Conservation (phyloP, 2,329 filamentous ascomycete genomes). For the Leptographium flavum region DNA sequence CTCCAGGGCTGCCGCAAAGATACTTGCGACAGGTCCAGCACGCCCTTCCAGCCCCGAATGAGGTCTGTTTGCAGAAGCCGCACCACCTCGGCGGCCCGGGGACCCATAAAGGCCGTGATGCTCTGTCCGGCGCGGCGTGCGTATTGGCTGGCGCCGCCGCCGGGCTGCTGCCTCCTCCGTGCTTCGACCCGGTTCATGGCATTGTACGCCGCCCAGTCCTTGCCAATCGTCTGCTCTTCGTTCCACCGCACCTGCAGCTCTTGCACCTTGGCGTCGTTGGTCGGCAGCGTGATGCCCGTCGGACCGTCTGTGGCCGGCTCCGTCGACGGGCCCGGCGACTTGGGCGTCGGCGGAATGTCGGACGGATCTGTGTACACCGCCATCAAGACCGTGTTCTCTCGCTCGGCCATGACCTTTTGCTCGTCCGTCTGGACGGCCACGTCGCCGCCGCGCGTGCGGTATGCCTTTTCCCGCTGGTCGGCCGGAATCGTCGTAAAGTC, state of each 20-base stretch:
- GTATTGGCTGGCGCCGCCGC: constrained; percentile 11
- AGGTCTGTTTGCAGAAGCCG: constrained; percentile 28
- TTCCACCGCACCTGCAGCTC: constrained; percentile 36
- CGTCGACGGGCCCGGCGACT: constrained; percentile 28
- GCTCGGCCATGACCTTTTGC: constrained; percentile 38
- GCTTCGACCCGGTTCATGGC: constrained; percentile 5
- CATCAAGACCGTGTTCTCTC: constrained; percentile 47
- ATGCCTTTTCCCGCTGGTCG: constrained; percentile 32
- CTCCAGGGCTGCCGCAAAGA: constrained; percentile 15
- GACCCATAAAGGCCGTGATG: constrained; percentile 5
- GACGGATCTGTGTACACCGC: constrained; percentile 38
- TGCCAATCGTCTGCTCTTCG: constrained; percentile 20
- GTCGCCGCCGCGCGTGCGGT: constrained; percentile 38
- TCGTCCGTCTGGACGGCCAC: constrained; percentile 38
- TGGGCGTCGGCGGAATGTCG: constrained; percentile 42
- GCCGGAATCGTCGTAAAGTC: constrained; percentile 33
- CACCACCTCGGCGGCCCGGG: constrained; percentile 26
- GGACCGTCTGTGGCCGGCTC: neutral
- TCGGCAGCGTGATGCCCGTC: constrained; percentile 20
- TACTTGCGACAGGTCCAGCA: constrained; percentile 21
- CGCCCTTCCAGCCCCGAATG: constrained; percentile 27
- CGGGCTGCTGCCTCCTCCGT: constrained; percentile 1
- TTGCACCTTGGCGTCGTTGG: constrained; percentile 24
- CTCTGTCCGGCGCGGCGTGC: too few species aligned
- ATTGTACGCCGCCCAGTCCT: constrained; percentile 10